A percentile compares a stretch with the other conserved stretches of the same genome.
These are phyloP conservation scores for Colletotrichum euphorbiae DNA, from an alignment of 2,329 filamentous ascomycete genomes.

Conservation along the genomic window DNA sequence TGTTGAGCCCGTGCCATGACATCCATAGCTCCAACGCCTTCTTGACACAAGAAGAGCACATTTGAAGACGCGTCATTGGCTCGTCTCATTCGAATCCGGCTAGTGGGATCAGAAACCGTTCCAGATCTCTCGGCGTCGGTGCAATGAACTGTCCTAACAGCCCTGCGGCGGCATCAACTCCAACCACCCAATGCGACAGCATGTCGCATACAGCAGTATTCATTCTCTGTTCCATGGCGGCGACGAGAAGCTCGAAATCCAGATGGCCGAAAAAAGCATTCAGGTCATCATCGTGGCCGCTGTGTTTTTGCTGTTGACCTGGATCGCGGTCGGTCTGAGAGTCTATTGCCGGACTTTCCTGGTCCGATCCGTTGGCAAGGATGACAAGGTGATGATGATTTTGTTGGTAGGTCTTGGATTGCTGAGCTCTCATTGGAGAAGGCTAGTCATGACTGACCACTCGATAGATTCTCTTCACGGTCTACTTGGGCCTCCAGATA, in stretches of 20 bases:
- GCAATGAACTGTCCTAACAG: too few relatives aligned
- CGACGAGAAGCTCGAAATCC: background rate
- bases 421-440: background rate
- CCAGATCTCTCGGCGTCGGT: too few relatives aligned
- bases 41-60: too few relatives aligned
- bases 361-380: slow-evolving; percentile 47
- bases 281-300: slow-evolving; percentile 44
- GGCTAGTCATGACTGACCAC: background rate
- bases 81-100: too few relatives aligned
- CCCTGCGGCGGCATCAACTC: too few relatives aligned
- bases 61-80: too few relatives aligned
- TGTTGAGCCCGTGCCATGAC: background rate
- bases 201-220: too few relatives aligned
- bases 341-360: slow-evolving; percentile 48
- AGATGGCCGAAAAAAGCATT: slow-evolving; percentile 39
- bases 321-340: slow-evolving; percentile 47
- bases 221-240: too few relatives aligned
- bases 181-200: too few relatives aligned
- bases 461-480: background rate
- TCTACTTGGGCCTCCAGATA: slow-evolving; percentile 1
- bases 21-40: too few relatives aligned
- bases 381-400: slow-evolving; percentile 49
- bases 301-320: slow-evolving; percentile 50
- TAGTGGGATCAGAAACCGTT: too few relatives aligned
- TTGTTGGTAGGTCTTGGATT: slow-evolving; percentile 44